Base-by-base conservation (phyloP, 257 asterid genomes). In the Ilex asprella region DNA sequence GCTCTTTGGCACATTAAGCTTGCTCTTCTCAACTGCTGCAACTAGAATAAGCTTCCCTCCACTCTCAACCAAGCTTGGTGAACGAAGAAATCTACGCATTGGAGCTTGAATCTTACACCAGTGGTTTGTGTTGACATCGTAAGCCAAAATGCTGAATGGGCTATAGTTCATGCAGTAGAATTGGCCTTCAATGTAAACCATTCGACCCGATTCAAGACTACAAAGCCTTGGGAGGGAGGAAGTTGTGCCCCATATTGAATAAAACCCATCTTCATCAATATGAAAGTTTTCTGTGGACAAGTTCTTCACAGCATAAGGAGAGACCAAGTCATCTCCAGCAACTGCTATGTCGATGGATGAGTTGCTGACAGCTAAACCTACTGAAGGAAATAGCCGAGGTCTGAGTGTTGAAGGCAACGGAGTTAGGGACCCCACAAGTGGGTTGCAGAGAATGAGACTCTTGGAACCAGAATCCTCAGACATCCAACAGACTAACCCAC, bases 121-220 rank as follows among this genome's bases (percentile, higher is more conserved):
- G 5, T 77, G 72, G 53, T 89, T 92, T 31, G 44, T 12, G 0
- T 68, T 69, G 3, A 83, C 49, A 16, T 80, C 86, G 60, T 89
- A 89, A 2, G 77, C 70, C 0, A 89, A 65, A 2, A 92, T 95
- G 64, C 96, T 85, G 65, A 86, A 92, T 0, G 99, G 99, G 76
- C 94, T 86, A 74, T 89, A 92, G 69, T 89, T 89, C 99, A 92
- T 92, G 89, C 97, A 92, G 82, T 86, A 92, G 65, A 92, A 86
- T 47, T 78, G 61, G 2, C 88, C 94, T 15, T 49, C 70, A 2
- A 78, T 91, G 55, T 82, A 79, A 15, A 89, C 84, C 97, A 89
- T 83, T 16, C 80, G 51, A n/a, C 97, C 94, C 7, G 99, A 89
- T 68, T 93, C 99, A 0, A 89, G 83, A 70, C 96, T 89, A 46